Percentiles rank a stretch among this genome's conserved stretches.
These are phyloP conservation scores for Xerophyta viscosa DNA, from an alignment of 106 monocot species.

Conservation along the genomic window DNA sequence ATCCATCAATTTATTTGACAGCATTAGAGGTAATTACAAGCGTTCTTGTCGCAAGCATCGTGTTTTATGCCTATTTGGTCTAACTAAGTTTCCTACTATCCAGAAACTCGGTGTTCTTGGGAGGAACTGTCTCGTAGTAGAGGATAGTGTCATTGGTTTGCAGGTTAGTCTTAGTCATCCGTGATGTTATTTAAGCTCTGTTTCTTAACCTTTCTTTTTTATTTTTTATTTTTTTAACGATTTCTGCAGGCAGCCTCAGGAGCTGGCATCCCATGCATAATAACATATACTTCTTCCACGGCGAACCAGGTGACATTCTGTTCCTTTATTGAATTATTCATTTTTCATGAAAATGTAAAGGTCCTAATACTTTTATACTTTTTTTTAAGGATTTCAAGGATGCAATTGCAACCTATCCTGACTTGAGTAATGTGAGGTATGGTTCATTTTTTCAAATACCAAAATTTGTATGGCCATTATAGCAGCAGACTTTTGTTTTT, in stretches of 20 bases:
- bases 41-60: neutral
- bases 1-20: slow-evolving; percentile 83
- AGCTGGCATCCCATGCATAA: slow-evolving; percentile 93
- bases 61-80: neutral
- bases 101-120: slow-evolving; percentile 53
- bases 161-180: slow-evolving; percentile 30
- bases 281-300: slow-evolving; percentile 92
- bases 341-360: neutral
- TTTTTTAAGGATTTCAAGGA: slow-evolving; percentile 69
- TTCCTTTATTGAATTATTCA: neutral
- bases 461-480: neutral
- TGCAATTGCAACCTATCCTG: slow-evolving; percentile 83
- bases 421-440: slow-evolving; percentile 81
- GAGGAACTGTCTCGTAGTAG: slow-evolving; percentile 84
- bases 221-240: too few species aligned
- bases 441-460: neutral
- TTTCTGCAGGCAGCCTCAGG: slow-evolving; percentile 91
- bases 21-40: slow-evolving; percentile 61
- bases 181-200: neutral
- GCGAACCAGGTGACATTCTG: slow-evolving; percentile 56
- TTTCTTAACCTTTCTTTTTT: slow-evolving; percentile 1
- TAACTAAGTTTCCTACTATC: neutral
- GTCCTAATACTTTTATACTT: neutral
- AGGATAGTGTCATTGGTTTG: slow-evolving; percentile 94
- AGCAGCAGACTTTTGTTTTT: neutral